These are phyloP conservation scores for Leccinum variicolor DNA, from an alignment of 768 basidiomycete genomes.

Conservation along the genomic window DNA sequence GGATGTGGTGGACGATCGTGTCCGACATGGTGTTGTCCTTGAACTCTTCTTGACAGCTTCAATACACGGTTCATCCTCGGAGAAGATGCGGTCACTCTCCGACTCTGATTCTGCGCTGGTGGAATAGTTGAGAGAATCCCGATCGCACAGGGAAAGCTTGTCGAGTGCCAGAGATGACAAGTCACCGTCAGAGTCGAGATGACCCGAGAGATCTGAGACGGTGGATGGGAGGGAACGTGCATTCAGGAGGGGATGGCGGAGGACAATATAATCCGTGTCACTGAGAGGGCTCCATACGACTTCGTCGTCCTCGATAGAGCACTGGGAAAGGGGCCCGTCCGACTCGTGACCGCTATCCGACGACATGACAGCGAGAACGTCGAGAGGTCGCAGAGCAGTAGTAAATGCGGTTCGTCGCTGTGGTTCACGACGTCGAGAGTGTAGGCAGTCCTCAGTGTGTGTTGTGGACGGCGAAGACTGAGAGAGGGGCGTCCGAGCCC, in stretches of 20 bases:
- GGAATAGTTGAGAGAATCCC: conserved; percentile 1
- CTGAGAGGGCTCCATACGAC: conserved; percentile 16
- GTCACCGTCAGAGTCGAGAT: conserved; percentile 8
- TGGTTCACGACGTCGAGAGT: not conserved
- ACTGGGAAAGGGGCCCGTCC: conserved; percentile 11
- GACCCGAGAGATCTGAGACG: conserved; percentile 4
- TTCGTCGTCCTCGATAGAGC: conserved; percentile 24
- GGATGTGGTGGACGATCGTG: conserved; percentile 3
- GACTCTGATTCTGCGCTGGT: conserved; percentile 7
- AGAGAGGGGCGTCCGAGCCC: too few relatives aligned
- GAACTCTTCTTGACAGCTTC: not conserved
- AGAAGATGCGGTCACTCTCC: not conserved
- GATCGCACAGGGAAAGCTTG: conserved; percentile 15
- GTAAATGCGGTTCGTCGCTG: conserved; percentile 10
- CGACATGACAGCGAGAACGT: conserved; percentile 1
- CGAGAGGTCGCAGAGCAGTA: not conserved
- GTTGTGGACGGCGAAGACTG: not conserved
- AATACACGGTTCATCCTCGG: not conserved
- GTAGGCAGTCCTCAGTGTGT: not conserved
- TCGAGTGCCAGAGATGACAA: conserved; percentile 12
- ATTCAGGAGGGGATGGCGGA: conserved; percentile 17
- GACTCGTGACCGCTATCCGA: conserved; percentile 4
- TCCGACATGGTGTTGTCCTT: not conserved
- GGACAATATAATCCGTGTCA: conserved; percentile 25
- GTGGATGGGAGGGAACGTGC: conserved; percentile 12